Conservation (phyloP, 306 rosid species). For the Calophaca sinica region DNA sequence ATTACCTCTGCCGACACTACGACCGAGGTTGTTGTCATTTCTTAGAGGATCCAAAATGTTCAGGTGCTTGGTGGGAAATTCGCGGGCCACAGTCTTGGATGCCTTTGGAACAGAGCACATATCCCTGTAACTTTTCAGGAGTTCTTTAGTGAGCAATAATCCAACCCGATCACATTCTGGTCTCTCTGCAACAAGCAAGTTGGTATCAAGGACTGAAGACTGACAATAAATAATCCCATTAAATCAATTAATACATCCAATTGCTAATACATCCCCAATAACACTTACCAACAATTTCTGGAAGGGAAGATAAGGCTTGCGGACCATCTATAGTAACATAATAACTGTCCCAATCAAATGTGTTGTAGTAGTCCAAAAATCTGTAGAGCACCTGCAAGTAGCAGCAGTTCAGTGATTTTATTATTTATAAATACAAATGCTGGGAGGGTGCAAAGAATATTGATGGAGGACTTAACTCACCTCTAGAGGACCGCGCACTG, state of each 20-base stretch:
- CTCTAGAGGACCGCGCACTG: conserved; percentile 75
- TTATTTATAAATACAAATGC: conserved; percentile 36
- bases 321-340: conserved; percentile 68
- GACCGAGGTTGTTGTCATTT: conserved; percentile 72
- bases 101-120: conserved; percentile 49
- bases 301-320: conserved; percentile 56
- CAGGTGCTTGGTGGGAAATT: conserved; percentile 60
- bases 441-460: conserved; percentile 34
- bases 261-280: conserved; percentile 26
- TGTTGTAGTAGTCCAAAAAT: conserved; percentile 70
- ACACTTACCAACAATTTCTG: conserved; percentile 60
- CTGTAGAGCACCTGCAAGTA: conserved; percentile 66
- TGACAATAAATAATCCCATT: conserved; percentile 30
- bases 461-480: conserved; percentile 48
- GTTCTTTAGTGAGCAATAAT: conserved; percentile 61
- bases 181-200: conserved; percentile 51
- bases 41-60: conserved; percentile 78
- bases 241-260: conserved; percentile 9
- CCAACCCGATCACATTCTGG: conserved; percentile 48
- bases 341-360: conserved; percentile 66
- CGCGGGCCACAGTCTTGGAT: conserved; percentile 39
- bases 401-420: conserved; percentile 39
- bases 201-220: conserved; percentile 39
- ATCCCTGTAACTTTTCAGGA: conserved; percentile 60
- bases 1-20: conserved; percentile 67